A percentile compares a stretch with the other conserved stretches of the same genome.
These are phyloP conservation scores for Penstemon barbatus DNA, from an alignment of 257 asterid genomes.

Conservation along the genomic window DNA sequence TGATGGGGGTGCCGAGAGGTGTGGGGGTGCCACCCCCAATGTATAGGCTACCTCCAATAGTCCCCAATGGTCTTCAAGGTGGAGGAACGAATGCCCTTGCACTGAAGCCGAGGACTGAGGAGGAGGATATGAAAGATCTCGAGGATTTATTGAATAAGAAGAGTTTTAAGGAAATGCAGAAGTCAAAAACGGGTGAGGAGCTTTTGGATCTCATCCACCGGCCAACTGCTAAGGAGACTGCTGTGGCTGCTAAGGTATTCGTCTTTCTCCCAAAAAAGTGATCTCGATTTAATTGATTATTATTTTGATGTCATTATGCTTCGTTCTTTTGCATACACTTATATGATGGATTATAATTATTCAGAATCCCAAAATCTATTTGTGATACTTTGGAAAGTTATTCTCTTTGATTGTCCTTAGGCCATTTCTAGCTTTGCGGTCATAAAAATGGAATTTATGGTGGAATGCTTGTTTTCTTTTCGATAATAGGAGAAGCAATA, in stretches of 20 bases:
- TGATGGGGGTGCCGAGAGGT: constrained; percentile 89
- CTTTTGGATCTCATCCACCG: constrained; percentile 89
- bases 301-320: constrained; percentile 3
- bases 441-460: not conserved
- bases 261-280: constrained; percentile 12
- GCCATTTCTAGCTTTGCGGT: not conserved
- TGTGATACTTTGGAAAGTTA: constrained; percentile 20
- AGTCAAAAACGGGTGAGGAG: constrained; percentile 96
- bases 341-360: constrained; percentile 4
- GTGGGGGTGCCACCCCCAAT: constrained; percentile 90
- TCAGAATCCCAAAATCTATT: not conserved
- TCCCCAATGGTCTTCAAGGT: constrained; percentile 39
- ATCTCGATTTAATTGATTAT: not conserved
- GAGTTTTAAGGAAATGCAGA: constrained; percentile 86
- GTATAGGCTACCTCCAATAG: constrained; percentile 67
- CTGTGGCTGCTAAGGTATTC: constrained; percentile 82
- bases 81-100: constrained; percentile 46
- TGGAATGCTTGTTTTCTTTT: constrained; percentile 4
- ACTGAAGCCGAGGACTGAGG: constrained; percentile 85
- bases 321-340: not conserved
- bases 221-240: constrained; percentile 94
- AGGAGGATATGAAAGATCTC: constrained; percentile 91
- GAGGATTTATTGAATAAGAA: constrained; percentile 88
- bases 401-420: constrained; percentile 6
- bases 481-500: not conserved